Evolutionary conservation across 148 eudicot species (phyloP), one percentile per base, ranked within the genome.

Genomic region (Vaccinium darrowii): DNA sequence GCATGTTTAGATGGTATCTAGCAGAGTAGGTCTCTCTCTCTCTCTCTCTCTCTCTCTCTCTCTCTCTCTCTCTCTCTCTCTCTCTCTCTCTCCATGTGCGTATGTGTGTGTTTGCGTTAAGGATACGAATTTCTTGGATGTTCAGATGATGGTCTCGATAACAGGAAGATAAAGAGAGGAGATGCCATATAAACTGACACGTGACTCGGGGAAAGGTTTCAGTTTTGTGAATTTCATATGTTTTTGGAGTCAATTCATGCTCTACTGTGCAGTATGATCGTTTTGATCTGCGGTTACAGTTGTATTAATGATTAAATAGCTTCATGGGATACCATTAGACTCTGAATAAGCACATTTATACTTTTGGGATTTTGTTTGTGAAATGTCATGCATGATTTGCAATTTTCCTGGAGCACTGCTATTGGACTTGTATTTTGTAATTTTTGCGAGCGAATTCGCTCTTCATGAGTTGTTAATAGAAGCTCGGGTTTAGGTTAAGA

Each of bases 11-110:
- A n/a, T 8, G 80, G 23, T 19, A 33, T 23, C 51, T 86, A 19
- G 15, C 23, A 39, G 5, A 84, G 82, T 62, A 78, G 76, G 86
- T 84, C 19, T 27, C 84, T 81, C 21, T 43, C 72, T 39, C 82
- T 80, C 43, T 78, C 81, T 25, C 58, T 54, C 47, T 30, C 75
- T 30, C 75, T 69, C 74, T 69, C 74, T 69, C 74, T 69, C 36
- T 69, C 16, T 63, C 12, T 63, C 25, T 63, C 27, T 21, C 1
- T n/a, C 30, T 69, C 74, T 69, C 74, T 69, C 74, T 69, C 36
- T 69, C 16, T 63, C 12, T 63, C 25, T 63, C 27, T 21, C 1
- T n/a, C 30, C 23, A 8, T 47, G 39, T 15, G 12, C 25, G n/a
- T 67, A 43, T 23, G 43, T 16, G 14, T 3, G 8, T 4, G 4